Evolutionary conservation across 306 rosid genomes (phyloP), one percentile per base, ranked within the genome.

Genomic region (Vigna mungo): DNA sequence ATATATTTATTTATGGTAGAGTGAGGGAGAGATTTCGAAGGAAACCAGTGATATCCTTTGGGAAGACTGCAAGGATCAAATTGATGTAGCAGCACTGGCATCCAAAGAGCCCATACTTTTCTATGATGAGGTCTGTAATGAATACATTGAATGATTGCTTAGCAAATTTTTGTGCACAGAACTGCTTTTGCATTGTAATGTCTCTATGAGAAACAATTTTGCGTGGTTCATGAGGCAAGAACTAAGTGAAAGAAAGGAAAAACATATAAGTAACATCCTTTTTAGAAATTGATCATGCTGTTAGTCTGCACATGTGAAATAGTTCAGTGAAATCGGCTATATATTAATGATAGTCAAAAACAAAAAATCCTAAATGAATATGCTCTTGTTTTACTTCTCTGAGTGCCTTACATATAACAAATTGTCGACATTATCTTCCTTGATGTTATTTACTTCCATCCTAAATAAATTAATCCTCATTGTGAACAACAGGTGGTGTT

Each of bases 61-160:
- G 97, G 92, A 92, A 83, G 96, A 92, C 75, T 84, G 96, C 84
- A 47, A 87, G 65, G 95, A 95, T 84, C 76, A 90, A 84, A 87
- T 95, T 78, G 96, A 95, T 81, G 68, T 95, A 44, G 85, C 80
- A 83, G 89, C 97, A 47, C 78, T 95, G 80, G 82, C 97, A n/a
- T 86, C 90, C 14, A 90, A 92, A 79, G 99, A 95, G 86, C 97
- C 99, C 77, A 95, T 95, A 78, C 96, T 95, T 67, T 95, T 95
- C 84, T 95, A 89, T 81, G 99, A 95, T 27, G 99, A 95, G 96
- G 98, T 92, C 69, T 65, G 87, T 66, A 77, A 85, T 82, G 63
- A 73, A 71, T 64, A 73, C 59, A 61, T 64, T 76, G 32, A 48
- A 44, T 52, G 67, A 73, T 11, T 51, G 69, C 59, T 62, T 74